A percentile compares a stretch with the other conserved stretches of the same genome.
Conservation (phyloP, 192 early-diverging fungal genomes). For the Pilaira anomala region DNA sequence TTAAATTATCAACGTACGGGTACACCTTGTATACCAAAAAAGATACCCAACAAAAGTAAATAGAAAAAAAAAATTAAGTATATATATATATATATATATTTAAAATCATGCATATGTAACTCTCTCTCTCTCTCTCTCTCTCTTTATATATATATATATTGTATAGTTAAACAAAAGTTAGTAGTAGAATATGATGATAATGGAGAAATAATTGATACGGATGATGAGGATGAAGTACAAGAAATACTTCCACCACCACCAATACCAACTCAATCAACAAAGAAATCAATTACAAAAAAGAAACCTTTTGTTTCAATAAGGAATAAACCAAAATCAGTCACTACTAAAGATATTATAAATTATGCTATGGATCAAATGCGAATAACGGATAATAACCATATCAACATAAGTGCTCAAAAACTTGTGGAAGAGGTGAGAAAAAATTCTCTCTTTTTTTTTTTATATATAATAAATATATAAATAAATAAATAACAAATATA, state of each 20-base stretch:
- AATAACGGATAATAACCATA: not conserved
- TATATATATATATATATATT: not conserved
- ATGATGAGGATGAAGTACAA: constrained; percentile 19
- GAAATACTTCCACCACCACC: not conserved
- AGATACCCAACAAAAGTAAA: constrained; percentile 21
- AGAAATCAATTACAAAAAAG: not conserved
- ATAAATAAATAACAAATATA: too few species aligned
- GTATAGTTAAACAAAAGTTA: constrained; percentile 25
- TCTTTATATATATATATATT: not conserved
- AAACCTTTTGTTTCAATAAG: not conserved
- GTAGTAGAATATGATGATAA: constrained; percentile 35
- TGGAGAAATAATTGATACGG: constrained; percentile 27
- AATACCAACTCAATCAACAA: too few species aligned
- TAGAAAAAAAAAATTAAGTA: not conserved
- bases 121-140: not conserved
- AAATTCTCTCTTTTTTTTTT: not conserved
- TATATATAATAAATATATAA: constrained; percentile 1
- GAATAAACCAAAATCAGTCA: not conserved
- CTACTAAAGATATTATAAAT: constrained; percentile 5
- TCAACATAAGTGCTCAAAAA: too few species aligned
- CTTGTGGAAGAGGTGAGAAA: too few species aligned
- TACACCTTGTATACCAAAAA: constrained; percentile 24
- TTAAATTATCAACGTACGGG: constrained; percentile 34
- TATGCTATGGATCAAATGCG: constrained; percentile 12
- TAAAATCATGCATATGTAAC: too few species aligned